A percentile compares a stretch with the other conserved stretches of the same genome.
Conservation (phyloP, 768 basidiomycete genomes). For the Mycena pura region DNA sequence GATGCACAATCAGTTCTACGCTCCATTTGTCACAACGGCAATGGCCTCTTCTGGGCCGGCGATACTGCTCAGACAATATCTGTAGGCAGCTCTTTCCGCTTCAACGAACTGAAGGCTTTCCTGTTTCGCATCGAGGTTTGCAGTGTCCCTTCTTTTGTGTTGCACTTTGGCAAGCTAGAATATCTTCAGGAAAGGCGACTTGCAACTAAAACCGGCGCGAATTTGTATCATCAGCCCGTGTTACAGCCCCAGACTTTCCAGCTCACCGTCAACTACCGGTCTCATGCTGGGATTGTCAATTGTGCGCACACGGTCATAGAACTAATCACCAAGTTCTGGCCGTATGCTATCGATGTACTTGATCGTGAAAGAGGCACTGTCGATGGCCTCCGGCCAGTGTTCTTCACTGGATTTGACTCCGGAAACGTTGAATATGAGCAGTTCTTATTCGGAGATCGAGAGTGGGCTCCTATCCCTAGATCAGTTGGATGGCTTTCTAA, state of each 20-base stretch:
- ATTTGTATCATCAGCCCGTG: conserved; percentile 17
- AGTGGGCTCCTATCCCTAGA: conserved; percentile 39
- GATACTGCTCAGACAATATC: conserved; percentile 84
- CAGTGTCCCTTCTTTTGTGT: background rate
- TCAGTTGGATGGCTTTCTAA: background rate
- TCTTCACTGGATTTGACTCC: conserved; percentile 57
- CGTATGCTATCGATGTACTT: conserved; percentile 66
- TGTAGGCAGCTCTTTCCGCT: conserved; percentile 73
- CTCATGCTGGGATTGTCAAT: conserved; percentile 76
- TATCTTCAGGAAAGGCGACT: conserved; percentile 29
- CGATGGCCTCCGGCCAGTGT: conserved; percentile 61
- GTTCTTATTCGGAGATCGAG: conserved; percentile 59
- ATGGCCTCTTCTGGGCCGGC: conserved; percentile 80
- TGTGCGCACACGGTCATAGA: conserved; percentile 71
- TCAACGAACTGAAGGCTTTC: conserved; percentile 75
- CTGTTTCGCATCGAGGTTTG: conserved; percentile 66
- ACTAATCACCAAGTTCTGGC: conserved; percentile 68
- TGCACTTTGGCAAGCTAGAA: background rate
- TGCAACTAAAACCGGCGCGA: conserved; percentile 8
- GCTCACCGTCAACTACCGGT: conserved; percentile 70
- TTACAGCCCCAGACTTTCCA: conserved; percentile 54
- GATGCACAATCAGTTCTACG: conserved; percentile 55
- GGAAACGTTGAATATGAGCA: conserved; percentile 57
- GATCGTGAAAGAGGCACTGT: conserved; percentile 61
- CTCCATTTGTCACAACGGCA: conserved; percentile 63